phyloP scores from a whole-genome alignment of 1,284 basidiomycete genomes.

The Malassezia vespertilionis region DNA sequence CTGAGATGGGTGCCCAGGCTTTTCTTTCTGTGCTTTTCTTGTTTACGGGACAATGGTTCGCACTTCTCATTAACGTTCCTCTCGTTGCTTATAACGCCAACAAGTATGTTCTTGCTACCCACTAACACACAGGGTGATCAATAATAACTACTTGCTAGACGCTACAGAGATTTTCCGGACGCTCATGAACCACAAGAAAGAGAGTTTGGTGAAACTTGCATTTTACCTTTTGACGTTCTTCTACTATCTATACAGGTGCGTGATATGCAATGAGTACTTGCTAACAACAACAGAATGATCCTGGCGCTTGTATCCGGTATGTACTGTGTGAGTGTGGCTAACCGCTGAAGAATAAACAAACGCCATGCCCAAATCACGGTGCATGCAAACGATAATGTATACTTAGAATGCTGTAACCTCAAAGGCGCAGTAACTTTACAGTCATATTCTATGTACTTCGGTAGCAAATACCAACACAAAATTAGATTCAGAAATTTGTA shows the following conservation, averaged over 20 bases:
- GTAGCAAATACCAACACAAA: too few relatives aligned
- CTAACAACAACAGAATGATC: slow-evolving; percentile 22
- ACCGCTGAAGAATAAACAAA: too few relatives aligned
- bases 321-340: too few relatives aligned
- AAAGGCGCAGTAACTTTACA: too few relatives aligned
- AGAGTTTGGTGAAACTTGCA: slow-evolving; percentile 54
- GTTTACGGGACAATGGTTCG: slow-evolving; percentile 65
- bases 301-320: slow-evolving; percentile 27
- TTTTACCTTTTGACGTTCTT: slow-evolving; percentile 47
- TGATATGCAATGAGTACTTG: background rate
- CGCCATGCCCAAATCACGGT: too few relatives aligned
- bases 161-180: slow-evolving; percentile 98
- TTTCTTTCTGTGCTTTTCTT: slow-evolving; percentile 71
- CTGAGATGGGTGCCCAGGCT: slow-evolving; percentile 85
- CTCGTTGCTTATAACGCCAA: slow-evolving; percentile 83
- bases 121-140: slow-evolving; percentile 61
- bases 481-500: too few relatives aligned
- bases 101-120: slow-evolving; percentile 56
- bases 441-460: too few relatives aligned
- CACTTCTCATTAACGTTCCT: slow-evolving; percentile 82
- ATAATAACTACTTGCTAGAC: slow-evolving; percentile 95
- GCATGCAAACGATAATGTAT: too few relatives aligned
- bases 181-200: slow-evolving; percentile 85
- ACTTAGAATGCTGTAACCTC: too few relatives aligned
- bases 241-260: slow-evolving; percentile 44